Percentiles rank a stretch among this genome's conserved stretches.
Conservation (phyloP, 768 basidiomycete genomes). For the Crepidotus variabilis region DNA sequence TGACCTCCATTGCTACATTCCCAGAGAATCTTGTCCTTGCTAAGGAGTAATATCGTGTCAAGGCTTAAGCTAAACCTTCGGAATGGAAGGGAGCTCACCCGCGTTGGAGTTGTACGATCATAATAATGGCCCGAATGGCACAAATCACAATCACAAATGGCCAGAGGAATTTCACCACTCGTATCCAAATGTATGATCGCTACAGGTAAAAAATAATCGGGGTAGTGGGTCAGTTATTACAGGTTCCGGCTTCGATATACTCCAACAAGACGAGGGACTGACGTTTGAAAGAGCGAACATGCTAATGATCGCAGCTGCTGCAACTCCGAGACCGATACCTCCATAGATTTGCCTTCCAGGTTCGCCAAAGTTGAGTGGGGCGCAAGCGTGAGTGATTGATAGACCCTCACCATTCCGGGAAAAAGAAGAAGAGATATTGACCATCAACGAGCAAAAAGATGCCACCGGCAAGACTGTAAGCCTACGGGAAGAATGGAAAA, state of each 20-base stretch:
- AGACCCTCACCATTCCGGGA: constrained; percentile 55
- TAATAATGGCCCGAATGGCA: constrained; percentile 62
- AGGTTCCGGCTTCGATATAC: constrained; percentile 16
- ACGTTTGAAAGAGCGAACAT: constrained; percentile 65
- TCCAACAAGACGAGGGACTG: constrained; percentile 23
- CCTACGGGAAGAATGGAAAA: constrained; percentile 28
- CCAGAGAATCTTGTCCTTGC: constrained; percentile 67
- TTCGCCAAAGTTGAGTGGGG: constrained; percentile 5
- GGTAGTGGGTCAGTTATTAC: constrained; percentile 13
- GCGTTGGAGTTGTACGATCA: constrained; percentile 71
- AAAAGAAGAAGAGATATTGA: constrained; percentile 60
- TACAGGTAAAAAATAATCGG: constrained; percentile 25
- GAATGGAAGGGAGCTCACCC: constrained; percentile 39
- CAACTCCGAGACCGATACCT: constrained; percentile 56
- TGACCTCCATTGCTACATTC: constrained; percentile 72
- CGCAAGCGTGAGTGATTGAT: not conserved
- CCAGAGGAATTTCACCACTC: constrained; percentile 65
- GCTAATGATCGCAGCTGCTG: constrained; percentile 44
- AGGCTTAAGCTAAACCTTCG: constrained; percentile 12
- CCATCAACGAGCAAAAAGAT: constrained; percentile 60
- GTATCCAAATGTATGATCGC: constrained; percentile 69
- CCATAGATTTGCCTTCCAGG: constrained; percentile 62
- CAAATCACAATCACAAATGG: constrained; percentile 65
- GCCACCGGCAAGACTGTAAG: constrained; percentile 65
- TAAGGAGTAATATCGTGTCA: constrained; percentile 24